phyloP scores from a whole-genome alignment of 2,329 filamentous ascomycete genomes.

The Purpureocillium lavendulum region DNA sequence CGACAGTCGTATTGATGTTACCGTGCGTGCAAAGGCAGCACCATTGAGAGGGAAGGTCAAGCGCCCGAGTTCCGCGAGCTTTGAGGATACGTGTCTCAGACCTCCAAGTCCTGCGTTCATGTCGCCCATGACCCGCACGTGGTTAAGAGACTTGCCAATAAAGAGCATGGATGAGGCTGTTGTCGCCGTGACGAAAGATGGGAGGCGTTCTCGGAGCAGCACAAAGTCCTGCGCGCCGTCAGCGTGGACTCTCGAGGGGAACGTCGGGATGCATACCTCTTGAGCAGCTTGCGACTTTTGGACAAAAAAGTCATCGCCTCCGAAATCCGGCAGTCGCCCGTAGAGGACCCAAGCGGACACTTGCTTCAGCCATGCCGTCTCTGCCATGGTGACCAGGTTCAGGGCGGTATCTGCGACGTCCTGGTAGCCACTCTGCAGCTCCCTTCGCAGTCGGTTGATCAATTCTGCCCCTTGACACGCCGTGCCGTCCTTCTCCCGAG shows the following conservation, averaged over 20 bases:
- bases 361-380: constrained; percentile 87
- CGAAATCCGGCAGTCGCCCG: constrained; percentile 70
- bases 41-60: constrained; percentile 68
- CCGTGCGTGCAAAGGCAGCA: constrained; percentile 59
- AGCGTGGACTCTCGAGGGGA: constrained; percentile 1
- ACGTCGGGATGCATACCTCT: constrained; percentile 19
- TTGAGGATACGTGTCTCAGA: constrained; percentile 54
- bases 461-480: constrained; percentile 60
- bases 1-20: constrained; percentile 69
- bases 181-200: constrained; percentile 66
- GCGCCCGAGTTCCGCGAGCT: constrained; percentile 60
- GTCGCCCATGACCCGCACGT: constrained; percentile 56
- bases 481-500: constrained; percentile 20
- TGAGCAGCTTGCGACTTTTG: constrained; percentile 36
- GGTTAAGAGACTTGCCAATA: constrained; percentile 80
- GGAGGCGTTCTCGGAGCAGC: constrained; percentile 54
- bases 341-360: constrained; percentile 87
- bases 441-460: constrained; percentile 67
- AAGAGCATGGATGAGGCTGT: constrained; percentile 82
- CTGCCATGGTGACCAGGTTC: constrained; percentile 67
- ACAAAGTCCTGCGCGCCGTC: constrained; percentile 41
- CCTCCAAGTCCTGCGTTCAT: constrained; percentile 37
- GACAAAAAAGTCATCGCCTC: constrained; percentile 82
- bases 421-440: constrained; percentile 79
- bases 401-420: constrained; percentile 74